Conservation (phyloP, 805 yeast genomes). For the Priceomyces haplophilus region DNA sequence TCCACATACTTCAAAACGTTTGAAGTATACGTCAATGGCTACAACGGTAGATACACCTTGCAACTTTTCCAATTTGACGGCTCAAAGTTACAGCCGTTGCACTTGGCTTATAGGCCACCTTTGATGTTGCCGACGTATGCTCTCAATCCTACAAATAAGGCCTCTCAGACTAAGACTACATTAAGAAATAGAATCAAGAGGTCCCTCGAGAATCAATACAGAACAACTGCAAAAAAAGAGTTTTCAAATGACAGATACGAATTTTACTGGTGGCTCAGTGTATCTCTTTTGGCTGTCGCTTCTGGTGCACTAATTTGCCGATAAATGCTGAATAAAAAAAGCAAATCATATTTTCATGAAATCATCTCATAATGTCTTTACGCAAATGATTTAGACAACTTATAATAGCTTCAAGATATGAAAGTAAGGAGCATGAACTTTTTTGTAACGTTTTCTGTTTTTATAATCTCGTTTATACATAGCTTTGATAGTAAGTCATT, state of each 20-base stretch:
- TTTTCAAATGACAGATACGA: constrained; percentile 32
- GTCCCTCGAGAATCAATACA: constrained; percentile 72
- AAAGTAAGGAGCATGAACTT: not conserved
- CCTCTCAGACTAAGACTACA: constrained; percentile 32
- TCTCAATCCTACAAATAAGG: constrained; percentile 72
- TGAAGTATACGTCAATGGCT: constrained; percentile 62
- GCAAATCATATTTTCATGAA: not conserved
- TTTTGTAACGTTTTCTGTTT: not conserved
- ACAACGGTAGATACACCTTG: constrained; percentile 79
- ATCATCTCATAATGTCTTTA: not conserved
- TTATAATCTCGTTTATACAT: not conserved
- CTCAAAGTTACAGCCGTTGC: constrained; percentile 77
- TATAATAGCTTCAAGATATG: not conserved
- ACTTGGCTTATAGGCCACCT: constrained; percentile 90
- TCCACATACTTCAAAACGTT: constrained; percentile 56
- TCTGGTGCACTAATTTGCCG: constrained; percentile 34
- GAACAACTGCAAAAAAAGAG: constrained; percentile 68
- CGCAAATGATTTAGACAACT: not conserved
- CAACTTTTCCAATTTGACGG: constrained; percentile 79
- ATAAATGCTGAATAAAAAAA: constrained; percentile 7
- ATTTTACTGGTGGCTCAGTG: constrained; percentile 55
- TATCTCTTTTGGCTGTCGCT: constrained; percentile 42
- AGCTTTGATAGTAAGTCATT: not conserved
- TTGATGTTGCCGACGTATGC: constrained; percentile 93
- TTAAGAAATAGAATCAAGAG: constrained; percentile 56